Conservation (phyloP, 345 rosid species). For the Corymbia maculata region DNA sequence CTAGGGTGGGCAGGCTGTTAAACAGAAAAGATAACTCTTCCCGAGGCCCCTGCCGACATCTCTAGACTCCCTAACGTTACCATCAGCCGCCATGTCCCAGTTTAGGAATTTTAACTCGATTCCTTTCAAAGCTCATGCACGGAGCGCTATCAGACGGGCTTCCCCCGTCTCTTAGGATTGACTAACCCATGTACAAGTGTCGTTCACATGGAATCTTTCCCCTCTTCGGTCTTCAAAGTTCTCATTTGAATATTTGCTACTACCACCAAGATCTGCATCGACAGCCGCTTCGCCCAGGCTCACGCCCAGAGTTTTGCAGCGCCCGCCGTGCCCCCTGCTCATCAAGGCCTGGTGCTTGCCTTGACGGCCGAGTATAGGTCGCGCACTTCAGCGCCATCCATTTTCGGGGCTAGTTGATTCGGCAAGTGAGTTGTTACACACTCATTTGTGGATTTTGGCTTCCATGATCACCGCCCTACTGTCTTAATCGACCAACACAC, state of each 20-base stretch:
- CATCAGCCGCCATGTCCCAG: too few species aligned
- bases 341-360: neutral
- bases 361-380: neutral
- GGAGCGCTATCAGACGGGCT: constrained; percentile 1
- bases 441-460: neutral
- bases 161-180: neutral
- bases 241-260: neutral
- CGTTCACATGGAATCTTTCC: neutral
- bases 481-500: neutral
- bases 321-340: neutral
- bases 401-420: neutral
- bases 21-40: neutral
- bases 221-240: neutral
- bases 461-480: neutral
- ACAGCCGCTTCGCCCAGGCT: constrained; percentile 2
- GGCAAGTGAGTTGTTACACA: neutral
- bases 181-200: constrained; percentile 1
- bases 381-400: neutral
- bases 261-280: neutral
- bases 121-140: neutral
- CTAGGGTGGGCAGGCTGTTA: neutral
- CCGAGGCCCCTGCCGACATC: constrained; percentile 1
- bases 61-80: neutral
- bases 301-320: neutral
- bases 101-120: neutral